These are phyloP conservation scores for Iris pallida DNA, from an alignment of 116 monocot species.

Conservation along the genomic window DNA sequence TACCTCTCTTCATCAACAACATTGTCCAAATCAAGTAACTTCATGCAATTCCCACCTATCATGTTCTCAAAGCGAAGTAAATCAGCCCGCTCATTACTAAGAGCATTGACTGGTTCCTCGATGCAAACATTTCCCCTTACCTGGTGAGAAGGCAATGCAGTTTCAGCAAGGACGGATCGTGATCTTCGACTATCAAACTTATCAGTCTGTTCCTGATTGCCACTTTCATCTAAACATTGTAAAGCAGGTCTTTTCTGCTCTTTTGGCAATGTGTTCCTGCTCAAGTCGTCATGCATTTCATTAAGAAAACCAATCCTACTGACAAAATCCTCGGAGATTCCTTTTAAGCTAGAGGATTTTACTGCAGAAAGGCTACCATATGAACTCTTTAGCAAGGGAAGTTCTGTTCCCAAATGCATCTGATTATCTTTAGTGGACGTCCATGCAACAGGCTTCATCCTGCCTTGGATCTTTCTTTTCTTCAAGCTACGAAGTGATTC, in stretches of 20 bases:
- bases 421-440: conserved; percentile 10
- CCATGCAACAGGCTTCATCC: conserved; percentile 8
- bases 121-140: conserved; percentile 11
- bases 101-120: conserved; percentile 6
- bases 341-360: conserved; percentile 3
- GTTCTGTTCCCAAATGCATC: neutral
- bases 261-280: neutral
- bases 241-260: conserved; percentile 8
- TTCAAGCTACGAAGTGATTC: conserved; percentile 15
- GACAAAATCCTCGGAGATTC: neutral
- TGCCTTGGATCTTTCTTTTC: conserved; percentile 32
- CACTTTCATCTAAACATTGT: conserved; percentile 3
- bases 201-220: conserved; percentile 6
- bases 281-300: conserved; percentile 1
- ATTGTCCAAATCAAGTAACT: conserved; percentile 67
- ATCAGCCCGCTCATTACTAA: conserved; percentile 20
- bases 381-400: neutral
- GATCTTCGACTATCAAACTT: neutral
- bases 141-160: neutral
- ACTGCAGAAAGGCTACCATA: conserved; percentile 4
- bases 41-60: conserved; percentile 41
- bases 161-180: neutral
- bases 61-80: conserved; percentile 33
- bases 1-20: conserved; percentile 58
- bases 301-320: neutral